A percentile compares a stretch with the other conserved stretches of the same genome.
These are phyloP conservation scores for Allodekkera sacchari DNA, from an alignment of 805 yeast genomes.

Conservation along the genomic window DNA sequence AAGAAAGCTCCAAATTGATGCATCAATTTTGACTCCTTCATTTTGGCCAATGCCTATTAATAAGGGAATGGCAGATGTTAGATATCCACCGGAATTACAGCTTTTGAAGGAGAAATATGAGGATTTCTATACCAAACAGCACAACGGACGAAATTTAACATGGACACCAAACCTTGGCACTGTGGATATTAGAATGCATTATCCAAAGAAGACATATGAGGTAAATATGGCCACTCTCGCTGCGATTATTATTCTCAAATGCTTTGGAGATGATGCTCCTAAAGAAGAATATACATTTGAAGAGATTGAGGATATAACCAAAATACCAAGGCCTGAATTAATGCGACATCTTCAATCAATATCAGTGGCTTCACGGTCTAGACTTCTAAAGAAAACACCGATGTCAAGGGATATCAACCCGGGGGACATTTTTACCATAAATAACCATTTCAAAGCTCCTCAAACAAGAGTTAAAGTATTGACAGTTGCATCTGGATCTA, in stretches of 20 bases:
- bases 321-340: constrained; percentile 67
- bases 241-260: constrained; percentile 57
- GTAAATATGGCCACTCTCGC: constrained; percentile 75
- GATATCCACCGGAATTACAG: constrained; percentile 37
- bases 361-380: constrained; percentile 73
- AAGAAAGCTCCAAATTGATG: constrained; percentile 33
- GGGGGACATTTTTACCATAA: constrained; percentile 58
- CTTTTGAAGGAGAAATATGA: constrained; percentile 38
- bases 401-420: constrained; percentile 62
- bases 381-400: constrained; percentile 68
- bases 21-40: constrained; percentile 50
- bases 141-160: constrained; percentile 48
- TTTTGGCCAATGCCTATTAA: constrained; percentile 58
- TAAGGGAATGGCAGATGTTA: constrained; percentile 25
- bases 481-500: constrained; percentile 45
- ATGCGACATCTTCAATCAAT: constrained; percentile 70
- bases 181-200: constrained; percentile 67
- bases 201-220: constrained; percentile 63
- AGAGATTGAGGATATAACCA: constrained; percentile 58
- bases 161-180: constrained; percentile 87
- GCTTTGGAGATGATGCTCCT: constrained; percentile 55
- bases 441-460: constrained; percentile 60
- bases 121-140: constrained; percentile 39
- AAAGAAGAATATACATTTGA: constrained; percentile 43
- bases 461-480: constrained; percentile 65